Evolutionary conservation across 1,284 basidiomycete genomes (phyloP), one percentile per base, ranked within the genome.

Genomic region (Pyrrhoderma lamaoense): DNA sequence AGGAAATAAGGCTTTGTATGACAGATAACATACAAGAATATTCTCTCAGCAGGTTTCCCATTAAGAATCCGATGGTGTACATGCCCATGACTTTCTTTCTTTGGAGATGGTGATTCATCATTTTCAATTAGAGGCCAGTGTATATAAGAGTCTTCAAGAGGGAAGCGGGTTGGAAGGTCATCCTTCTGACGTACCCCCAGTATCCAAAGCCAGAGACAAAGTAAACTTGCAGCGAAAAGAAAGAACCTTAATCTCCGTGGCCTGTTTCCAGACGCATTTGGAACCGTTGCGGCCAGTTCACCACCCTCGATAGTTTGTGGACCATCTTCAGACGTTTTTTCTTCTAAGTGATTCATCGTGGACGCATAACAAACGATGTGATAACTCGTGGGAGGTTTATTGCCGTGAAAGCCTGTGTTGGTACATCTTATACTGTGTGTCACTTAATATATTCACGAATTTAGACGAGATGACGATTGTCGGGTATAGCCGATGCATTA

Each of bases 31-130:
- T 27, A 56, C 54, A 56, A 42, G 42, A 56, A 56, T 23, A 56
- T 52, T 38, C 47, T 49, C 42, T 56, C 54, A 3, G 54, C 51
- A 9, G 35, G n/a, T 22, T 52, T 48, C 27, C 54, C 54, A 31
- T 56, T 56, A 22, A 56, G 45, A n/a, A 52, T 36, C 9, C 42
- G 42, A 21, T 14, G 50, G 23, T 38, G 46, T n/a, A 14, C 36
- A 19, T 45, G 43, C 16, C 37, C 42, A 37, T 46, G 52, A 5
- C 23, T 22, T 25, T 45, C 45, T 39, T 34, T 39, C 45, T 35
- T 36, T 21, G 23, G n/a, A 22, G 5, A 18, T 34, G 22, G 14
- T 21, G 40, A 22, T 14, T 18, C 25, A 18, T 42, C 39, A 3
- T 25, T 22, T 9, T 39, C 35, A 36, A 43, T 35, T 25, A 53